phyloP scores from a whole-genome alignment of 371 early-diverging fungal species.

The Mucor lusitanicus region DNA sequence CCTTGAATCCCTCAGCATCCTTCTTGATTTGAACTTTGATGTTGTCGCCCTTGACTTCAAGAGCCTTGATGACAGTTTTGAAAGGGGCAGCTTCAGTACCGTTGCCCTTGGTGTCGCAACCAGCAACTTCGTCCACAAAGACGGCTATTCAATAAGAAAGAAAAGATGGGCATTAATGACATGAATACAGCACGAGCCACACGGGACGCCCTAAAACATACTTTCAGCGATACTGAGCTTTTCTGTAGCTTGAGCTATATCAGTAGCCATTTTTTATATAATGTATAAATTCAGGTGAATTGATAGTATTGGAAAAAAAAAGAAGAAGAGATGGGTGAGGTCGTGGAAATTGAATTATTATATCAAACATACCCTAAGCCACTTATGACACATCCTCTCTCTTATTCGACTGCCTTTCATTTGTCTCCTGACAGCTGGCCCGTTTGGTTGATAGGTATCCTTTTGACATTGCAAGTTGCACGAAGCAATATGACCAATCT shows the following conservation, averaged over 20 bases:
- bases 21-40: slow-evolving; percentile 71
- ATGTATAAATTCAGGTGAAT: not conserved
- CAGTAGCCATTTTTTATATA: slow-evolving; percentile 24
- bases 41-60: slow-evolving; percentile 56
- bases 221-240: slow-evolving; percentile 33
- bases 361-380: not conserved
- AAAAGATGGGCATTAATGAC: not conserved
- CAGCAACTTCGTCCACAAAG: slow-evolving; percentile 73
- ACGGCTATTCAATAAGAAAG: slow-evolving; percentile 30
- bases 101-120: slow-evolving; percentile 71
- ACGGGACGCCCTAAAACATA: not conserved
- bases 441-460: not conserved
- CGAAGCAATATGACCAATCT: not conserved
- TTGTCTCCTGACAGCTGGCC: not conserved
- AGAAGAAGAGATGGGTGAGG: not conserved
- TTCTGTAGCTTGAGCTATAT: slow-evolving; percentile 27
- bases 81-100: slow-evolving; percentile 69
- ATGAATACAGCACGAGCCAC: not conserved
- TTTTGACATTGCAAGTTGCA: not conserved
- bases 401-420: not conserved
- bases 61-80: slow-evolving; percentile 68
- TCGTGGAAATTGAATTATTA: not conserved
- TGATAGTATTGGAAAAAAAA: not conserved
- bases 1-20: slow-evolving; percentile 68
- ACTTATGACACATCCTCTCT: not conserved